phyloP scores from a whole-genome alignment of 768 basidiomycete species.

The Asterophora lycoperdoides region DNA sequence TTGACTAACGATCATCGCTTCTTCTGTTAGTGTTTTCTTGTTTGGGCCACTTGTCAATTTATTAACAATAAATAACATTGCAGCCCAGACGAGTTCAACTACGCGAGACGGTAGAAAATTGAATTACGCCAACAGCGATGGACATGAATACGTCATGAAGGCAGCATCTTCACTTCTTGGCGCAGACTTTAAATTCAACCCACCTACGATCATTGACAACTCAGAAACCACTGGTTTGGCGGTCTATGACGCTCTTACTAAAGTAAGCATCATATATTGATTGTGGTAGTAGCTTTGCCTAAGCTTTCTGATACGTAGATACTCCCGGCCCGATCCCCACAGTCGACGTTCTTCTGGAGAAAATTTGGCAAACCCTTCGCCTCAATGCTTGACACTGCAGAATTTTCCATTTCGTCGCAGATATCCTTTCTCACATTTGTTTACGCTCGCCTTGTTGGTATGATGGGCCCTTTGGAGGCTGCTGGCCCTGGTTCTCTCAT shows the following conservation, averaged over 20 bases:
- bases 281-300: neutral
- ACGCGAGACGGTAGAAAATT: neutral
- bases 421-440: slow-evolving; percentile 27
- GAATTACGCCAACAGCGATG: neutral
- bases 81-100: slow-evolving; percentile 12
- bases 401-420: slow-evolving; percentile 22
- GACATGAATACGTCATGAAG: slow-evolving; percentile 6
- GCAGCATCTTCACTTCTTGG: slow-evolving; percentile 13
- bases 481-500: slow-evolving; percentile 23
- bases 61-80: neutral
- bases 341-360: slow-evolving; percentile 25
- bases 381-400: slow-evolving; percentile 26
- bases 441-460: slow-evolving; percentile 25
- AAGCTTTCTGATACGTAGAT: slow-evolving; percentile 8
- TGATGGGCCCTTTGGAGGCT: slow-evolving; percentile 26
- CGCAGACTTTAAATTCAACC: slow-evolving; percentile 13
- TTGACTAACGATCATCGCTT: slow-evolving; percentile 15
- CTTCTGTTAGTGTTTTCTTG: slow-evolving; percentile 8
- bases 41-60: neutral
- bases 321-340: slow-evolving; percentile 15
- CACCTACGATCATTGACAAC: neutral
- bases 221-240: slow-evolving; percentile 10
- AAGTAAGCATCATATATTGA: slow-evolving; percentile 4
- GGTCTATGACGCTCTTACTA: slow-evolving; percentile 17
- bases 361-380: slow-evolving; percentile 25